Percentiles rank a stretch among this genome's conserved stretches.
phyloP scores from a whole-genome alignment of 192 early-diverging fungal species.

The Polychytrium aggregatum region DNA sequence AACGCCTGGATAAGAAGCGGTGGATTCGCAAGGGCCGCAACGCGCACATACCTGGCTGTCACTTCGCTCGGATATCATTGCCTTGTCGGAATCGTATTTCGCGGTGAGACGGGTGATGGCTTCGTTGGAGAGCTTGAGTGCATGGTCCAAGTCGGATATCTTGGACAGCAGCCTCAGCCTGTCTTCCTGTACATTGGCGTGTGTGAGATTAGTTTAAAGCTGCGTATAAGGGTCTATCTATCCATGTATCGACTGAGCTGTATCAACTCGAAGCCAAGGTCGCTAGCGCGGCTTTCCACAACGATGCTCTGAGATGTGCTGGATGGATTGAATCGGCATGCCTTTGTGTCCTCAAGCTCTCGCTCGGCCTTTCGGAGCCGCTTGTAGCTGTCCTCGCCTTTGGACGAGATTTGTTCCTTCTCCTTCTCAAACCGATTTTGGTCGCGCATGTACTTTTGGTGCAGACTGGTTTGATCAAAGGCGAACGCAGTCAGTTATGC shows the following conservation, averaged over 20 bases:
- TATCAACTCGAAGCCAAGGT: background rate
- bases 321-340: background rate
- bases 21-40: no score
- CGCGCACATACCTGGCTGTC: no score
- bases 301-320: conserved; percentile 12
- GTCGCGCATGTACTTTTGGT: conserved; percentile 27
- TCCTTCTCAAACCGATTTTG: conserved; percentile 33
- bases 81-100: no score
- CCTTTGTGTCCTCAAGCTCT: conserved; percentile 36
- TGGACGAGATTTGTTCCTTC: conserved; percentile 20
- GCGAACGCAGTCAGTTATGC: background rate
- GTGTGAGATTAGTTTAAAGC: background rate
- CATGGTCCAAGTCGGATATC: no score
- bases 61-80: no score
- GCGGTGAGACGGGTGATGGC: no score
- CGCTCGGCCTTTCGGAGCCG: conserved; percentile 26
- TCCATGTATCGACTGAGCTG: no score
- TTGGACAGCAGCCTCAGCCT: no score
- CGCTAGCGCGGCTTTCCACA: background rate
- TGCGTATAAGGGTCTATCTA: background rate
- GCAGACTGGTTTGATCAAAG: conserved; percentile 11
- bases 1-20: no score
- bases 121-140: no score
- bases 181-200: no score
- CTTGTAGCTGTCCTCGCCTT: conserved; percentile 25